Conservation (phyloP, 768 basidiomycete species). For the Strobilomyces dryophilus region DNA sequence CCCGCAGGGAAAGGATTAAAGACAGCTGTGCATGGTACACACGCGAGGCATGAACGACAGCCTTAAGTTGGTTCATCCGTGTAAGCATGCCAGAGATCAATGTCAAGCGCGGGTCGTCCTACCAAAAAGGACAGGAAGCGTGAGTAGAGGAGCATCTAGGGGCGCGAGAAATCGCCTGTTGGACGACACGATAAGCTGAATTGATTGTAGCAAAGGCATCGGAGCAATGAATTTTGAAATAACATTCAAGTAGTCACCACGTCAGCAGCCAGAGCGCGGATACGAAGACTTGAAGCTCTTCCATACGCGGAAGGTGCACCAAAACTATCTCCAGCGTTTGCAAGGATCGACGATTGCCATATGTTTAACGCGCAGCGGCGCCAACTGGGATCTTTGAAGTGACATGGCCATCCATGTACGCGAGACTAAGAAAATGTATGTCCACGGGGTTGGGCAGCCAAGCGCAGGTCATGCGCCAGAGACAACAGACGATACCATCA, state of each 20-base stretch:
- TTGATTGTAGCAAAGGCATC: not conserved
- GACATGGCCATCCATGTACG: not conserved
- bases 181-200: not conserved
- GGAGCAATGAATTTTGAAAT: not conserved
- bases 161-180: not conserved
- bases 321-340: not conserved
- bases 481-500: not conserved
- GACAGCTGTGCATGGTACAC: not conserved
- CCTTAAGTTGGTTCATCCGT: not conserved
- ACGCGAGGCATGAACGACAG: not conserved
- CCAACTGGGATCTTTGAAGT: slow-evolving; percentile 1
- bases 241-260: not conserved
- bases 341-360: not conserved
- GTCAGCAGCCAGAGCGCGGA: not conserved
- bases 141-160: not conserved
- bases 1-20: not conserved
- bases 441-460: not conserved
- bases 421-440: not conserved
- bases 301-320: not conserved
- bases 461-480: slow-evolving; percentile 1
- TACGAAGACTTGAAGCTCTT: slow-evolving; percentile 2
- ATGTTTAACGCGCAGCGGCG: not conserved
- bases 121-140: not conserved
- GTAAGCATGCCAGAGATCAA: not conserved
- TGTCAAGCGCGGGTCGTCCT: not conserved